Base-by-base conservation (phyloP, 768 basidiomycete genomes). In the Suillus brevipes region DNA sequence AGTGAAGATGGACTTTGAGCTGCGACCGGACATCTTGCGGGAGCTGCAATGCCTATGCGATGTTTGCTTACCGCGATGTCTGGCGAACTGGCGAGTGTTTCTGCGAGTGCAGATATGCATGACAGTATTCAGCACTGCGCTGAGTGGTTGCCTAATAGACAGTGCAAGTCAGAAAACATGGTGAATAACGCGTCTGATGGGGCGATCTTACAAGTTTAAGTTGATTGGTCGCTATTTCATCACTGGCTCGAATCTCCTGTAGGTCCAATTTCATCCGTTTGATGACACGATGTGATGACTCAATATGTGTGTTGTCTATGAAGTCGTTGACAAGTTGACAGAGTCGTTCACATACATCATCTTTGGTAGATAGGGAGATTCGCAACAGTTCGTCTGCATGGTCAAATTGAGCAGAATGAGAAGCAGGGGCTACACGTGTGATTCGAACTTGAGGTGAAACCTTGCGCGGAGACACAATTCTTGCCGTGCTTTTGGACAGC, bases 181-280 rank as follows among this genome's bases (percentile, higher is more conserved):
- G n/a, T n/a, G n/a, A n/a, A n/a, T n/a, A n/a, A n/a, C n/a, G n/a
- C n/a, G n/a, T n/a, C n/a, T n/a, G n/a, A n/a, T n/a, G n/a, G n/a
- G n/a, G n/a, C n/a, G n/a, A n/a, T n/a, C n/a, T n/a, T n/a, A n/a
- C n/a, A n/a, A n/a, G n/a, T n/a, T n/a, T n/a, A n/a, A n/a, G n/a
- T n/a, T n/a, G n/a, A n/a, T n/a, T n/a, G n/a, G n/a, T 66, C 23
- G 56, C 23, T 58, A 60, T 34, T 52, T 60, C 62, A 60, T 38
- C 65, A 59, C 62, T 68, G 16, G 70, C 45, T 40, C 72, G 72
- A 55, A 79, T 62, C 42, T 75, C 84, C 23, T 87, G 84, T n/a
- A 88, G 75, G 67, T 94, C 92, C 20, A 88, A 74, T 72, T 84
- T 89, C 67, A 96, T 88, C 36, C 88, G 85, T 77, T 94, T 95